Evolutionary conservation across 371 early-diverging fungal genomes (phyloP).

Genomic region (Mortierella sp.): DNA sequence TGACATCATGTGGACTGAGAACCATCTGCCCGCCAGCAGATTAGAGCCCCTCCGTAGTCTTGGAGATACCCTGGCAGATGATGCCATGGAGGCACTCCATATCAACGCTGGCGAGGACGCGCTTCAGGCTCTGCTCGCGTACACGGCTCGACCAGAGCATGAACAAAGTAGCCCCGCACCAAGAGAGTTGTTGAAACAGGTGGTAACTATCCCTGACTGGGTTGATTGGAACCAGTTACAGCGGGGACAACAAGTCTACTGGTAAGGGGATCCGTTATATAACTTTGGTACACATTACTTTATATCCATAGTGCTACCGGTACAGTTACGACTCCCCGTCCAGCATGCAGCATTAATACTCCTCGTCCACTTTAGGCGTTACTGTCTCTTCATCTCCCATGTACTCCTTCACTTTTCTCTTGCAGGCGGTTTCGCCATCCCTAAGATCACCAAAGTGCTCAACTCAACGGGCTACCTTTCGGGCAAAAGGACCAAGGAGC

Average conservation of each 20-base stretch:
- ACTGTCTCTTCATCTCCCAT: constrained; percentile 12
- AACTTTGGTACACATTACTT: neutral
- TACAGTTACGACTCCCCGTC: no score
- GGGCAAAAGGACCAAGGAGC: constrained; percentile 21
- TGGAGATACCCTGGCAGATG: constrained; percentile 1
- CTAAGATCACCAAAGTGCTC: constrained; percentile 41
- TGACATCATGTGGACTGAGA: constrained; percentile 28
- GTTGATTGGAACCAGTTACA: constrained; percentile 32
- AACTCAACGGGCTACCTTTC: constrained; percentile 35
- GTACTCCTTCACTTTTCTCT: constrained; percentile 30
- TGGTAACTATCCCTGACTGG: constrained; percentile 38
- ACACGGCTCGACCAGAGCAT: constrained; percentile 11
- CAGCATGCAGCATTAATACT: no score
- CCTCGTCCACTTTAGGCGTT: constrained; percentile 12
- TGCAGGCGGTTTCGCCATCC: constrained; percentile 16
- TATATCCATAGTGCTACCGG: neutral
- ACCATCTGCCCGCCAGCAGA: constrained; percentile 30
- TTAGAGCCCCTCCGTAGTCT: constrained; percentile 21
- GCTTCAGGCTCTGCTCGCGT: constrained; percentile 6
- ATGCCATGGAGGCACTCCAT: neutral
- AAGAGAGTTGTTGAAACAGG: constrained; percentile 15
- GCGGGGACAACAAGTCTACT: constrained; percentile 21
- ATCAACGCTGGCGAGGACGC: constrained; percentile 19
- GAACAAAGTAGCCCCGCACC: constrained; percentile 31
- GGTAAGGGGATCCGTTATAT: constrained; percentile 6